These are phyloP conservation scores for Cavenderia fasciculata DNA, from an alignment of 78 protist species.

Conservation along the genomic window DNA sequence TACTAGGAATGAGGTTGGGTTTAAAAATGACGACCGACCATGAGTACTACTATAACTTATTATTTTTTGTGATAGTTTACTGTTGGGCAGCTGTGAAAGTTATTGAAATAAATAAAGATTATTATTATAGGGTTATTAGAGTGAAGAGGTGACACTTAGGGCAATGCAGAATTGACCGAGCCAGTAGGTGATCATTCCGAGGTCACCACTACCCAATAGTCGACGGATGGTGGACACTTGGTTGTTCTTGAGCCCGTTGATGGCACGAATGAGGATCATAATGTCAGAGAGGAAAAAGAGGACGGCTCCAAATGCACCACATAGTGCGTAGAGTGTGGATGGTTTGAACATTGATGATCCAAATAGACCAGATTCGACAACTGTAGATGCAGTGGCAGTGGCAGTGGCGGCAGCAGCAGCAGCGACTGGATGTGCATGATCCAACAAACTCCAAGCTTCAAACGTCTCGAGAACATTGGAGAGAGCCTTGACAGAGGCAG, in stretches of 20 bases:
- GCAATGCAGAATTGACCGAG: slow-evolving; percentile 76
- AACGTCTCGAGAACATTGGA: not conserved
- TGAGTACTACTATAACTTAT: too few species aligned
- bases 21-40: too few species aligned
- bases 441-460: not conserved
- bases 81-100: too few species aligned
- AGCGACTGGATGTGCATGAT: too few species aligned
- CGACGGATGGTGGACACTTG: slow-evolving; percentile 25
- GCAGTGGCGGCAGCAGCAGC: too few species aligned
- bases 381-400: not conserved
- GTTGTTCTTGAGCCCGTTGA: slow-evolving; percentile 8
- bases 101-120: too few species aligned
- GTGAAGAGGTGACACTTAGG: slow-evolving; percentile 11
- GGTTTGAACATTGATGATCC: too few species aligned
- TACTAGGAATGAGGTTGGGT: too few species aligned
- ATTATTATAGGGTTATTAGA: too few species aligned
- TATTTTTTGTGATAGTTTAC: too few species aligned
- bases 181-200: slow-evolving; percentile 74
- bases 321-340: slow-evolving; percentile 12
- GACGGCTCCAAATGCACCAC: slow-evolving; percentile 69
- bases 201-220: slow-evolving; percentile 53
- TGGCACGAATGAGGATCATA: slow-evolving; percentile 49
- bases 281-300: slow-evolving; percentile 50
- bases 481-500: slow-evolving; percentile 50
- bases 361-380: not conserved